Conservation (phyloP, 139 green algal genomes). For the Picochlorum sp. region DNA sequence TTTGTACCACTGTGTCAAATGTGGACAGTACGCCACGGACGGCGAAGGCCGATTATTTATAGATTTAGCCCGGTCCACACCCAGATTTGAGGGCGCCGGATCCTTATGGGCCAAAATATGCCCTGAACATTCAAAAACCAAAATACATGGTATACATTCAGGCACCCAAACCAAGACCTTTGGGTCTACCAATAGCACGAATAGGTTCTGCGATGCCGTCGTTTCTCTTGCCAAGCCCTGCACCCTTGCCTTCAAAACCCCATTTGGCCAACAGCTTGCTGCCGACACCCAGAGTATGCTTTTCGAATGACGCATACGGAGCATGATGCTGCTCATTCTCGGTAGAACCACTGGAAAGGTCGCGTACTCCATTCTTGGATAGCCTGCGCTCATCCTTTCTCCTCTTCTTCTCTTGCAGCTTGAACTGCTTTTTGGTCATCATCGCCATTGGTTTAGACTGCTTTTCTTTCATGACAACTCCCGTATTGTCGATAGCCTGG, state of each 20-base stretch:
- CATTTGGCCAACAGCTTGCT: constrained; percentile 53
- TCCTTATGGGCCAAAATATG: too few relatives aligned
- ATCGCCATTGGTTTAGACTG: background rate
- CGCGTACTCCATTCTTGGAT: background rate
- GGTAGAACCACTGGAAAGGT: background rate
- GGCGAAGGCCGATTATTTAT: too few relatives aligned
- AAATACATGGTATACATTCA: background rate
- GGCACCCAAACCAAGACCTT: constrained; percentile 46
- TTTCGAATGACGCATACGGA: constrained; percentile 58
- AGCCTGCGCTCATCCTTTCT: constrained; percentile 1
- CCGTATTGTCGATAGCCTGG: background rate
- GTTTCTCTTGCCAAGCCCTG: constrained; percentile 40
- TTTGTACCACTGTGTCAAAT: too few relatives aligned
- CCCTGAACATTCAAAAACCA: too few relatives aligned
- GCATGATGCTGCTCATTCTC: background rate
- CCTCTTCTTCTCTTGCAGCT: background rate
- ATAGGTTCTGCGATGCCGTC: constrained; percentile 48
- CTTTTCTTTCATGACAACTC: background rate
- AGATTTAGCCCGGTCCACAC: too few relatives aligned
- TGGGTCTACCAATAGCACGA: constrained; percentile 34
- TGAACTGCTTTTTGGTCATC: constrained; percentile 2
- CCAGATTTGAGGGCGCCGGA: too few relatives aligned
- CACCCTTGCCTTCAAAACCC: constrained; percentile 50
- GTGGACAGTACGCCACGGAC: too few relatives aligned
- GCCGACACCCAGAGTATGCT: constrained; percentile 63